Base-by-base conservation (phyloP, 306 rosid species). In the Lathyrus oleraceus region DNA sequence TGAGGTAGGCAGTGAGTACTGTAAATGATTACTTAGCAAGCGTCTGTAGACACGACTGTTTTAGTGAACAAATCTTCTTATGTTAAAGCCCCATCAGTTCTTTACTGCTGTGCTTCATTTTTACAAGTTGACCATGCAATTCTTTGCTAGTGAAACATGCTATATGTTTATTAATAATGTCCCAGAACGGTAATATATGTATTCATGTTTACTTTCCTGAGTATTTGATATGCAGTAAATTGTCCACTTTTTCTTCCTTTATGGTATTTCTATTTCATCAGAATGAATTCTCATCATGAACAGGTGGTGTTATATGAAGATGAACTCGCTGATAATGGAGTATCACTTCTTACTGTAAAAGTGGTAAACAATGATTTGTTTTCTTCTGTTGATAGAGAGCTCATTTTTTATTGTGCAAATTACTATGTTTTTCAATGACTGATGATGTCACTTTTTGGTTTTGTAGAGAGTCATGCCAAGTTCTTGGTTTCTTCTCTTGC, bases 231-330 rank as follows among this genome's bases (percentile, higher is more conserved):
- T 61, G 40, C 71, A 21, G 58, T 56, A 64, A 17, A 69, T 20
- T 77, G 25, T 62, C 32, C 39, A 56, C 28, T 54, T 40, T 69
- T 6, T 74, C 63, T 80, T 79, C 70, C 54, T 60, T 38, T 49
- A 28, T 77, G 48, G 19, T 32, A 70, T 71, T 68, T 70, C 4
- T 65, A 44, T 74, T 25, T 64, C 64, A 2, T 80, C 71, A 79
- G 38, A 72, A 65, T 25, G 40, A 61, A 13, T 81, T 30, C 69
- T 61, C 73, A 21, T 82, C 56, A 65, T 67, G 69, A 71, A 74
- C 91, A 94, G 97, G 99, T 94, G 65, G 87, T 94, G 69, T 80
- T 94, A 73, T 94, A 87, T 71, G 99, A 94, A 83, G 99, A 94
- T 83, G 99, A 94, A 73, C 78, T 94, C 39, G 99, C 99, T 61